phyloP scores from a whole-genome alignment of 352 stramenopile species.

The Globisporangium nunn region DNA sequence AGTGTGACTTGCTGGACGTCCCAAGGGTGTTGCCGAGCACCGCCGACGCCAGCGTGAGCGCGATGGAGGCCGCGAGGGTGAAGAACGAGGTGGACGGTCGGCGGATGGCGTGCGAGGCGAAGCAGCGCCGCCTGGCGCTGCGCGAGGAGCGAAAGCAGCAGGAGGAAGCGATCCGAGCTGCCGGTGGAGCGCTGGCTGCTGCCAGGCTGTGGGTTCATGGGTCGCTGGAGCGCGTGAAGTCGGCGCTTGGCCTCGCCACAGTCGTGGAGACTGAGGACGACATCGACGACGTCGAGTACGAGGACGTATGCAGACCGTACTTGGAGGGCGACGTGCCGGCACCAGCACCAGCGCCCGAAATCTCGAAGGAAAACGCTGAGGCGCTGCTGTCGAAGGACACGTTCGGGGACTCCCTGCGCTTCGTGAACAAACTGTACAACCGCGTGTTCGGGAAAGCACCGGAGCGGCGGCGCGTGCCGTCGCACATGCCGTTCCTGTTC shows the following conservation, averaged over 20 bases:
- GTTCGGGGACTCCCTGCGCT: conserved; percentile 88
- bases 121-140: conserved; percentile 34
- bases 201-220: conserved; percentile 5
- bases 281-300: conserved; percentile 61
- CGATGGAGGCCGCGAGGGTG: conserved; percentile 11
- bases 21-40: conserved; percentile 15
- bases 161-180: conserved; percentile 16
- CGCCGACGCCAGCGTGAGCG: not conserved
- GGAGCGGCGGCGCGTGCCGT: conserved; percentile 78
- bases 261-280: conserved; percentile 38
- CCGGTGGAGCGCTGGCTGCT: conserved; percentile 11
- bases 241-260: conserved; percentile 25
- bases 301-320: conserved; percentile 45
- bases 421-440: conserved; percentile 91
- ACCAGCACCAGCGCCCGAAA: conserved; percentile 6
- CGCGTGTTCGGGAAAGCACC: conserved; percentile 77
- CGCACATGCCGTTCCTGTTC: conserved; percentile 94
- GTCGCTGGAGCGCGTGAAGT: conserved; percentile 19
- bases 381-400: conserved; percentile 82
- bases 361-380: conserved; percentile 33
- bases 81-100: conserved; percentile 54
- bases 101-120: conserved; percentile 57
- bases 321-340: conserved; percentile 4
- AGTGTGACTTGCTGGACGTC: conserved; percentile 47
- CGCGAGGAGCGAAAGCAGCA: conserved; percentile 18